phyloP scores from a whole-genome alignment of 1,284 basidiomycete genomes.

The Chiua sp. region DNA sequence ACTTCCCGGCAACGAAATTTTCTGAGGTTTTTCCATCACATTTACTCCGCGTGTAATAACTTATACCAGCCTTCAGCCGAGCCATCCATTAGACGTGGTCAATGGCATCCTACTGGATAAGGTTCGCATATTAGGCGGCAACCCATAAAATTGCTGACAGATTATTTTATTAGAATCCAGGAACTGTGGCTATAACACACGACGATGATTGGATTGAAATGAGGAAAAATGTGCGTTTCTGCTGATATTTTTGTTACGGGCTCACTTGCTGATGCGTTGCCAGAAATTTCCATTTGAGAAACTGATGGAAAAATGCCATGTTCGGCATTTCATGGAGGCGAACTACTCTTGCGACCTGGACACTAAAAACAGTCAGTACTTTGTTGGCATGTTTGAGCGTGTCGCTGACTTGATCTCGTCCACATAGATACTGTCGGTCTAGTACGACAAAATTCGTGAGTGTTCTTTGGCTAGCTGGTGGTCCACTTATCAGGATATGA shows the following conservation, averaged over 20 bases:
- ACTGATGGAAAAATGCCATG: background rate
- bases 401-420: background rate
- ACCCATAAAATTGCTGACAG: too few relatives aligned
- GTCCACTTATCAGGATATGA: too few relatives aligned
- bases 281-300: background rate
- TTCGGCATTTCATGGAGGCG: background rate
- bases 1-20: background rate
- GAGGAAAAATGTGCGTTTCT: background rate
- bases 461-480: too few relatives aligned
- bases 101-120: too few relatives aligned
- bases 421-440: background rate
- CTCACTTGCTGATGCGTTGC: background rate
- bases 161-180: too few relatives aligned
- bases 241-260: too few relatives aligned
- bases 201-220: background rate
- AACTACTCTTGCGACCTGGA: background rate
- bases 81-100: too few relatives aligned
- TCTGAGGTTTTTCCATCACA: too few relatives aligned
- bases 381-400: background rate
- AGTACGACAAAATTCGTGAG: background rate
- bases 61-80: too few relatives aligned
- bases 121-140: too few relatives aligned
- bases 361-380: background rate
- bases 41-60: too few relatives aligned
- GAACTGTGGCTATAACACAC: too few relatives aligned